Percentiles rank a stretch among this genome's conserved stretches.
These are phyloP conservation scores for Elongisporangium anandrum DNA, from an alignment of 352 stramenopile species.

Conservation along the genomic window DNA sequence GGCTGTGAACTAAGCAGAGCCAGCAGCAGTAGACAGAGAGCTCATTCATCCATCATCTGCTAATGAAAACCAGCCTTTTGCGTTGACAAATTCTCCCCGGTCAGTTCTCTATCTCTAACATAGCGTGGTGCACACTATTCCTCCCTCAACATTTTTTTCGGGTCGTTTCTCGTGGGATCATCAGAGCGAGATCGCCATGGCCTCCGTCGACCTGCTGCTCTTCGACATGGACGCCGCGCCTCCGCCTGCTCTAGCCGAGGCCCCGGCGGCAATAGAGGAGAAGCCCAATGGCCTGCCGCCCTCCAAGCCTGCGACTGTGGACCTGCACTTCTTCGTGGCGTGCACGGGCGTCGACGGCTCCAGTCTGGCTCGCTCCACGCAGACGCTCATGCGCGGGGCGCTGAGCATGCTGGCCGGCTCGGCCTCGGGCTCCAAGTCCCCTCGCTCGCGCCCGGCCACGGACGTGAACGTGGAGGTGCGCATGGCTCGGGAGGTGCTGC, in stretches of 20 bases:
- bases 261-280: neutral
- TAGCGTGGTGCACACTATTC: neutral
- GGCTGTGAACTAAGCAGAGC: slow-evolving; percentile 20
- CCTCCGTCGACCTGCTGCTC: slow-evolving; percentile 10
- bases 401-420: slow-evolving; percentile 64
- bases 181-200: slow-evolving; percentile 1
- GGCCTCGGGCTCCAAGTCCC: slow-evolving; percentile 29
- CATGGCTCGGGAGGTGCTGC: slow-evolving; percentile 40
- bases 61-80: neutral
- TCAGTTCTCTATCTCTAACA: neutral
- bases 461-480: slow-evolving; percentile 73
- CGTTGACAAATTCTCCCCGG: neutral
- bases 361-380: slow-evolving; percentile 43
- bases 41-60: neutral
- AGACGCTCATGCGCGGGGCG: slow-evolving; percentile 71
- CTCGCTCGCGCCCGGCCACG: slow-evolving; percentile 37
- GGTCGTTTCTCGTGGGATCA: neutral
- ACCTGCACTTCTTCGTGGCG: slow-evolving; percentile 70
- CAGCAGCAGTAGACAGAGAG: neutral
- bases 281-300: neutral
- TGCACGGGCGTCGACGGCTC: slow-evolving; percentile 60
- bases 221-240: slow-evolving; percentile 1
- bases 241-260: neutral
- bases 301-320: slow-evolving; percentile 7
- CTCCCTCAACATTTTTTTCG: neutral